phyloP scores from a whole-genome alignment of 495 filamentous ascomycete species.

The Aspergillus olivimuriae region DNA sequence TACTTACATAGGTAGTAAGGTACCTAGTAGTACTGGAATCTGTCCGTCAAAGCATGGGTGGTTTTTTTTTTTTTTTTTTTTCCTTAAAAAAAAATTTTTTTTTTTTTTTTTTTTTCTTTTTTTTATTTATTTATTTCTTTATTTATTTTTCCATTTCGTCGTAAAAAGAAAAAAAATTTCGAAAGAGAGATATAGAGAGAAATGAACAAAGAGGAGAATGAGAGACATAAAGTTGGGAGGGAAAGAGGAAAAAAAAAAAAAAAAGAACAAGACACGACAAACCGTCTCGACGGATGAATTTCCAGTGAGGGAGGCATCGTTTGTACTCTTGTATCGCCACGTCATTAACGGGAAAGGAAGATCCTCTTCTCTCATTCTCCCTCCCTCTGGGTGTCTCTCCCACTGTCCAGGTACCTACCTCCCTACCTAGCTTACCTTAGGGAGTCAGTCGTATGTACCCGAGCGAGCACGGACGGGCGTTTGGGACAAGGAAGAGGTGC shows the following conservation, averaged over 20 bases:
- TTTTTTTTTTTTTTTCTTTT: not conserved
- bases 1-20: not conserved
- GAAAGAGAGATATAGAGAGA: too few species aligned
- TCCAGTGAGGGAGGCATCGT: too few species aligned
- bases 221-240: too few species aligned
- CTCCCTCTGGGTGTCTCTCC: too few species aligned
- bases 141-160: not conserved
- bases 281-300: too few species aligned
- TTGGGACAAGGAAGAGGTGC: too few species aligned
- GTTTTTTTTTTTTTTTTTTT: not conserved
- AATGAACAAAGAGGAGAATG: too few species aligned
- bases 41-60: not conserved
- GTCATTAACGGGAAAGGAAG: slow-evolving; percentile 14
- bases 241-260: too few species aligned
- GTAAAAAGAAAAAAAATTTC: too few species aligned
- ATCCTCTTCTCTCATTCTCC: slow-evolving; percentile 7
- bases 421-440: not conserved
- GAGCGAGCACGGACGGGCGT: slow-evolving; percentile 16
- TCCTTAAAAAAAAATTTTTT: slow-evolving; percentile 1
- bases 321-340: slow-evolving; percentile 13
- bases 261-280: too few species aligned
- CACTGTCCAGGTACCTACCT: not conserved
- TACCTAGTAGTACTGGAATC: not conserved
- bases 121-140: not conserved
- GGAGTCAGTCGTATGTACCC: slow-evolving; percentile 4